Conservation (phyloP, 2,329 filamentous ascomycete genomes). For the Cladosporium phlei region DNA sequence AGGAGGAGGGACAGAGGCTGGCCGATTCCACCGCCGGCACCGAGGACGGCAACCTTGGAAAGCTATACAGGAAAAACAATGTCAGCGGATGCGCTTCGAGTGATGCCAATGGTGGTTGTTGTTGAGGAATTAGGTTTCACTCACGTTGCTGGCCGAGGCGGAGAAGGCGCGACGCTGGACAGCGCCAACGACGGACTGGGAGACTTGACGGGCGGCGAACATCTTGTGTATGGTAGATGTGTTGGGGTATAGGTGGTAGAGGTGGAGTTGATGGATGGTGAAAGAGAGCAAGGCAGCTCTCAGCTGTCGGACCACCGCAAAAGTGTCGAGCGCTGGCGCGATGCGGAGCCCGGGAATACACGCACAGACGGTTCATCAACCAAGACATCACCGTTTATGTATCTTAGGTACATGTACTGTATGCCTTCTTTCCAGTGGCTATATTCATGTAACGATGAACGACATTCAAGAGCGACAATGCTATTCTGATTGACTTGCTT, state of each 20-base stretch:
- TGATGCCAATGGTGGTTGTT: constrained; percentile 3
- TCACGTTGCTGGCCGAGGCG: constrained; percentile 48
- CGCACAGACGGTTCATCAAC: no score
- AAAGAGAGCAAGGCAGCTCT: no score
- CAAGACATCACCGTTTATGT: no score
- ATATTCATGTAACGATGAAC: no score
- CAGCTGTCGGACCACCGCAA: no score
- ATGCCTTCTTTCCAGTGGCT: no score
- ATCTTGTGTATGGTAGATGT: constrained; percentile 41
- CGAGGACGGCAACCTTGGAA: constrained; percentile 96
- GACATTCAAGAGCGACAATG: no score
- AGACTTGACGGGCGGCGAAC: constrained; percentile 59
- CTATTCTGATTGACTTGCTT: no score
- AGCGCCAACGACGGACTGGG: constrained; percentile 41
- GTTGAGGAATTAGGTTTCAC: constrained; percentile 21
- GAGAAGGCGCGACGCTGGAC: constrained; percentile 51
- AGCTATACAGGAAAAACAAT: constrained; percentile 52
- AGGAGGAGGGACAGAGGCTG: constrained; percentile 95
- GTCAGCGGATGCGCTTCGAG: constrained; percentile 3
- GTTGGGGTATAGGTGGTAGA: not conserved
- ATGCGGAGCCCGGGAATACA: no score
- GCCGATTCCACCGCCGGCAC: constrained; percentile 95
- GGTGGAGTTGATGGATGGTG: constrained; percentile 2
- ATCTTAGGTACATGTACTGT: no score
- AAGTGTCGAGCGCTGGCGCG: no score